phyloP scores from a whole-genome alignment of 257 asterid species.

The Gynochthodes officinalis region DNA sequence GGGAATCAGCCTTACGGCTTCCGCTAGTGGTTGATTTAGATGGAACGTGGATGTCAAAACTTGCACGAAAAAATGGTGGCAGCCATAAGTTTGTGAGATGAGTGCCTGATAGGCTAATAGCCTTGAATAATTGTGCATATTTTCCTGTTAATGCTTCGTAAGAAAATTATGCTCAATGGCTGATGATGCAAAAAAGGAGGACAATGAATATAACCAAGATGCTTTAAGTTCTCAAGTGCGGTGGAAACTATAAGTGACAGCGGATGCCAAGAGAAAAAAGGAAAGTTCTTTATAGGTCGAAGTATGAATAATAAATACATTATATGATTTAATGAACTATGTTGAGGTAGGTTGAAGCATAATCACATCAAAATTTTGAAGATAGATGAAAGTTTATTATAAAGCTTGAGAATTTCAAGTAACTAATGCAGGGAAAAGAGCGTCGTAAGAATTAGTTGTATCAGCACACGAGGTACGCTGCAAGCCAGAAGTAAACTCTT shows the following conservation, averaged over 20 bases:
- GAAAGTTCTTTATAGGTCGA: neutral
- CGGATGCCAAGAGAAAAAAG: neutral
- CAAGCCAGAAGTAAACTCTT: neutral
- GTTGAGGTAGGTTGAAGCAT: neutral
- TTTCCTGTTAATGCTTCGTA: neutral
- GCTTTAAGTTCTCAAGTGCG: no score
- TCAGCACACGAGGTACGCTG: neutral
- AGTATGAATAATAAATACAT: neutral
- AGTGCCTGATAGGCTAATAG: no score
- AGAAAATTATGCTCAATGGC: no score
- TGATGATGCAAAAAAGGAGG: neutral
- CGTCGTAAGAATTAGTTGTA: neutral
- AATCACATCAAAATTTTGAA: constrained; percentile 15
- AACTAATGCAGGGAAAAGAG: constrained; percentile 4
- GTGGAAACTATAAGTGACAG: no score
- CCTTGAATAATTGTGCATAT: no score
- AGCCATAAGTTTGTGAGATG: no score
- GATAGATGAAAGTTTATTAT: neutral
- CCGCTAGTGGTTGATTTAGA: neutral
- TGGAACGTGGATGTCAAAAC: neutral
- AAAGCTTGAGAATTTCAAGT: constrained; percentile 2
- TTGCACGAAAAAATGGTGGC: neutral
- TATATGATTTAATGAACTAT: neutral
- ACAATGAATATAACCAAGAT: no score
- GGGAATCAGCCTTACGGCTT: neutral